Evolutionary conservation across 306 rosid species (phyloP).

Genomic region (Mucuna pruriens): DNA sequence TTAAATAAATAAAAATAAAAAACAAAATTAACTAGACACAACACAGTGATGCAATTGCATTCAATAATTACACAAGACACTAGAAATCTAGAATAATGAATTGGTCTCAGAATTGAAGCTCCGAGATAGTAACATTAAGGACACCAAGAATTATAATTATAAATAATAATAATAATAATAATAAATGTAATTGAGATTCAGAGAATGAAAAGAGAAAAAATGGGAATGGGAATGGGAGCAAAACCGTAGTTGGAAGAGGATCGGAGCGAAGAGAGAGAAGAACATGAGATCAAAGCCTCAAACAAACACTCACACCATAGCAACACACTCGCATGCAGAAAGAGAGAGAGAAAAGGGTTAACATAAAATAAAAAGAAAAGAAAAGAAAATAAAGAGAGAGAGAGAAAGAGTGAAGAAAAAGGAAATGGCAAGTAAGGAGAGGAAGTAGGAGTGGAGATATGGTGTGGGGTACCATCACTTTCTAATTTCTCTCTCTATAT

Average conservation of each 20-base stretch:
- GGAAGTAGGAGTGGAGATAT: constrained; percentile 27
- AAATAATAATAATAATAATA: neutral
- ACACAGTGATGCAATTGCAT: neutral
- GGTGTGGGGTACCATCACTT: neutral
- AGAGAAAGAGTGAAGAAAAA: neutral
- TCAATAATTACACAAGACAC: constrained; percentile 8
- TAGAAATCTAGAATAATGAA: neutral
- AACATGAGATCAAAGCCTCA: constrained; percentile 48
- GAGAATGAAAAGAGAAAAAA: neutral
- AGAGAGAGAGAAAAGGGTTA: neutral
- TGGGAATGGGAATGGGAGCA: constrained; percentile 30
- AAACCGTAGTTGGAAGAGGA: constrained; percentile 51
- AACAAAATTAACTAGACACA: neutral
- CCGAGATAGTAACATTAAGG: neutral
- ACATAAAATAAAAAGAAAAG: neutral
- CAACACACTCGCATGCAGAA: neutral
- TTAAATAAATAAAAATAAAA: neutral
- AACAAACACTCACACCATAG: neutral
- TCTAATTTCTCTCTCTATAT: neutral
- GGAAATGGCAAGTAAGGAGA: constrained; percentile 18
- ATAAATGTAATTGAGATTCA: constrained; percentile 19
- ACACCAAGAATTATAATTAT: neutral
- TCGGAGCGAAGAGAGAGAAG: constrained; percentile 49
- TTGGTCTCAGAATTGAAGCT: neutral
- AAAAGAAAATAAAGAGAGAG: neutral